Percentiles rank a stretch among this genome's conserved stretches.
These are phyloP conservation scores for Pythium sp. DNA, from an alignment of 352 stramenopile species.

Conservation along the genomic window DNA sequence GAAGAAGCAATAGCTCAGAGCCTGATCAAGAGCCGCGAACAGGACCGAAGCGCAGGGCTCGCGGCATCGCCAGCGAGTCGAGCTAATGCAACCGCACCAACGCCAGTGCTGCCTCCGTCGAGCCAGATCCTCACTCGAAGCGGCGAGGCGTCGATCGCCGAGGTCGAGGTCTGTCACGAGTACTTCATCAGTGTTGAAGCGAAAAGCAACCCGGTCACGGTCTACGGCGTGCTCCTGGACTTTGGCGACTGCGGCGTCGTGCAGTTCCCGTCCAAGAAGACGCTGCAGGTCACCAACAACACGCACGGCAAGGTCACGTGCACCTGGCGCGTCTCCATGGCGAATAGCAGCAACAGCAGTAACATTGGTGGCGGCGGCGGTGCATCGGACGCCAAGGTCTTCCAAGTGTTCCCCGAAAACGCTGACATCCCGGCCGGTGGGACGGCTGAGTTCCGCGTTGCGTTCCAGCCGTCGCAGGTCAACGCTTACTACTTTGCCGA, in stretches of 20 bases:
- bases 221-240: conserved; percentile 50
- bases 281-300: conserved; percentile 80
- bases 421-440: conserved; percentile 79
- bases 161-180: conserved; percentile 77
- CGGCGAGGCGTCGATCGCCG: conserved; percentile 71
- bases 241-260: conserved; percentile 73
- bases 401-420: conserved; percentile 70
- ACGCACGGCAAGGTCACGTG: conserved; percentile 87
- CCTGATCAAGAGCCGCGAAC: conserved; percentile 1
- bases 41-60: conserved; percentile 10
- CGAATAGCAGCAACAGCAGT: conserved; percentile 9
- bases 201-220: conserved; percentile 48
- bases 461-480: conserved; percentile 64
- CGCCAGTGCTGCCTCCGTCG: conserved; percentile 14
- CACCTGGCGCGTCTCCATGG: conserved; percentile 57
- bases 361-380: not conserved
- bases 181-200: conserved; percentile 80
- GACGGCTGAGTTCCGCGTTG: conserved; percentile 77
- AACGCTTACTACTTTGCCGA: conserved; percentile 91
- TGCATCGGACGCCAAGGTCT: conserved; percentile 21
- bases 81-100: not conserved
- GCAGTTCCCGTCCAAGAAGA: conserved; percentile 63
- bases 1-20: conserved; percentile 4
- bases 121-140: conserved; percentile 75
- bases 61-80: not conserved